Conservation (phyloP, 306 rosid genomes). For the Quercus robur region DNA sequence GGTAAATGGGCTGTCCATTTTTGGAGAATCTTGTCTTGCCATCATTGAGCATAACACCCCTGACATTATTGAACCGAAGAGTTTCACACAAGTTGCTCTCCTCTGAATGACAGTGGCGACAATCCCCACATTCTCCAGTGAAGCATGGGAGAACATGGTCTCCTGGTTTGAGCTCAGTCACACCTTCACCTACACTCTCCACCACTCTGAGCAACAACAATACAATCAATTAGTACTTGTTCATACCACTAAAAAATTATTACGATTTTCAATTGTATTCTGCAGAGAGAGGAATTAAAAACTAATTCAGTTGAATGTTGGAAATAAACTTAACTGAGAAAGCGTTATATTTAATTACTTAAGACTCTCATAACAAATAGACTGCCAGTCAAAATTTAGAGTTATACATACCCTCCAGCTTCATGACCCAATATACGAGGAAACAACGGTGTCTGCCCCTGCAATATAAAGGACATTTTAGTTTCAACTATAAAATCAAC, state of each 20-base stretch:
- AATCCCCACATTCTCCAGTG: constrained; percentile 92
- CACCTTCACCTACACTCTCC: constrained; percentile 93
- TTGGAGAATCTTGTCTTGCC: constrained; percentile 64
- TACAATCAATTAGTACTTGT: not conserved
- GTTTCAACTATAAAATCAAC: not conserved
- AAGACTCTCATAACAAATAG: not conserved
- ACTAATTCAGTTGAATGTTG: not conserved
- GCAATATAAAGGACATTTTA: constrained; percentile 12
- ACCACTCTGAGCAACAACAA: constrained; percentile 33
- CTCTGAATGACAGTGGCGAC: constrained; percentile 73
- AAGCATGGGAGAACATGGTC: constrained; percentile 90
- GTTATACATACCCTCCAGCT: constrained; percentile 49
- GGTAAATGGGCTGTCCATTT: constrained; percentile 68
- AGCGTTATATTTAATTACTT: no score
- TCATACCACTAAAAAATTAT: not conserved
- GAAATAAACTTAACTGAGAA: no score
- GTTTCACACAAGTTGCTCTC: constrained; percentile 97
- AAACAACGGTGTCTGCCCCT: constrained; percentile 50
- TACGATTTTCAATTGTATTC: no score
- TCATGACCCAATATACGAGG: constrained; percentile 62
- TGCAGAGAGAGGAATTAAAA: not conserved
- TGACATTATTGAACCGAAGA: constrained; percentile 64
- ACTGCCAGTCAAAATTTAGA: not conserved
- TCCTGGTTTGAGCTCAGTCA: constrained; percentile 68
- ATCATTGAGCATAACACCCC: constrained; percentile 71